A percentile compares a stretch with the other conserved stretches of the same genome.
Conservation (phyloP, 345 rosid genomes). For the Odontarrhena argentea region DNA sequence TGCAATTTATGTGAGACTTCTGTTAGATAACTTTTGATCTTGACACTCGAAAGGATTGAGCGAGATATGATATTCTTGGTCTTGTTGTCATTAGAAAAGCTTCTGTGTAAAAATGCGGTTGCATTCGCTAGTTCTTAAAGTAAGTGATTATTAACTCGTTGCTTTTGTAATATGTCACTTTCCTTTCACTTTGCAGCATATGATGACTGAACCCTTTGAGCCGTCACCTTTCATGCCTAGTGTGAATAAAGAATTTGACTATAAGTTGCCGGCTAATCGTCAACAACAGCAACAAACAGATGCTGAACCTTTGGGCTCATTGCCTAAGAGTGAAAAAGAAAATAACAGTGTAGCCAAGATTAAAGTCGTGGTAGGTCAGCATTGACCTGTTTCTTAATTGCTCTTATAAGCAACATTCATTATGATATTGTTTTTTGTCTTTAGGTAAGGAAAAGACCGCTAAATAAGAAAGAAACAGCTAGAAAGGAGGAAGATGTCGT, state of each 20-base stretch:
- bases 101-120: not conserved
- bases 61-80: conserved; percentile 17
- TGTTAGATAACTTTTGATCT: conserved; percentile 12
- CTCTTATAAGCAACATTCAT: conserved; percentile 6
- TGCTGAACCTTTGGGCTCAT: conserved; percentile 52
- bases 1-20: conserved; percentile 15
- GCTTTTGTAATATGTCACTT: conserved; percentile 27
- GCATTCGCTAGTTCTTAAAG: conserved; percentile 9
- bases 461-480: conserved; percentile 87
- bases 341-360: conserved; percentile 87
- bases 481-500: conserved; percentile 96
- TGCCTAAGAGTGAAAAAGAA: conserved; percentile 69
- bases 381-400: conserved; percentile 14
- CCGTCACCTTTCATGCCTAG: conserved; percentile 85
- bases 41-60: conserved; percentile 5
- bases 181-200: conserved; percentile 60
- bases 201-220: conserved; percentile 88
- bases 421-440: conserved; percentile 20
- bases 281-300: conserved; percentile 61
- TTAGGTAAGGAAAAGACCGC: conserved; percentile 95
- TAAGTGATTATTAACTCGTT: conserved; percentile 23
- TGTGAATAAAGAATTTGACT: conserved; percentile 64
- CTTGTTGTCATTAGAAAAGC: conserved; percentile 14
- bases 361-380: conserved; percentile 90
- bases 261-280: conserved; percentile 46